Conservation (phyloP, 169 alveolate species). For the Perkinsus marinus region DNA sequence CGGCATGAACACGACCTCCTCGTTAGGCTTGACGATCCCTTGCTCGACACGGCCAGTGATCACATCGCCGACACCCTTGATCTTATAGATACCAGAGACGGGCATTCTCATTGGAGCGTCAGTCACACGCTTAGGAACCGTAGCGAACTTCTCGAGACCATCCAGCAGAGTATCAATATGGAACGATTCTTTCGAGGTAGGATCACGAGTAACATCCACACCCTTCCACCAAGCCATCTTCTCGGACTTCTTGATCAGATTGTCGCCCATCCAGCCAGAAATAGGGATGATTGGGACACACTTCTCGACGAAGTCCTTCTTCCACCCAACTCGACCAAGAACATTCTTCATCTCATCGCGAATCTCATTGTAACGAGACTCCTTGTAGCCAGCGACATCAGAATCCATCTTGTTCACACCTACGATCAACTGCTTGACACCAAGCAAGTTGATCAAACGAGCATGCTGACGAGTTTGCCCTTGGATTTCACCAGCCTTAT, state of each 20-base stretch:
- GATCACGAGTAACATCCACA: background rate
- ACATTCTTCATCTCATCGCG: conserved; percentile 49
- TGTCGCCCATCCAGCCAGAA: conserved; percentile 95
- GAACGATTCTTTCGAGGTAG: background rate
- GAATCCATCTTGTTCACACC: conserved; percentile 94
- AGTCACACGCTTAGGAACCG: conserved; percentile 88
- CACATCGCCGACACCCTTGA: conserved; percentile 58
- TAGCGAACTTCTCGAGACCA: conserved; percentile 84
- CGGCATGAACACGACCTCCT: conserved; percentile 18
- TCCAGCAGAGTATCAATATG: conserved; percentile 69
- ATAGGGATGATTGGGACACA: conserved; percentile 87
- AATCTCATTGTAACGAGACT: conserved; percentile 82
- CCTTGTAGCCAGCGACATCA: conserved; percentile 60
- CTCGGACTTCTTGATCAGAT: conserved; percentile 83
- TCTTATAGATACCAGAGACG: conserved; percentile 28
- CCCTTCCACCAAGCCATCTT: conserved; percentile 98
- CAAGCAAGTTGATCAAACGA: conserved; percentile 67
- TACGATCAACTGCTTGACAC: conserved; percentile 95
- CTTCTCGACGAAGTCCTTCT: conserved; percentile 69
- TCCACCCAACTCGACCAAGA: conserved; percentile 80
- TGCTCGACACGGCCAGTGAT: conserved; percentile 98
- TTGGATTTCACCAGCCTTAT: conserved; percentile 7
- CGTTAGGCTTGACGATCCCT: conserved; percentile 84
- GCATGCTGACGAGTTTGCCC: conserved; percentile 92
- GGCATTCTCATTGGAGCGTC: conserved; percentile 94